Percentiles rank a stretch among this genome's conserved stretches.
Evolutionary conservation across 495 filamentous ascomycete species (phyloP).

Genomic region (Cercophora samala): DNA sequence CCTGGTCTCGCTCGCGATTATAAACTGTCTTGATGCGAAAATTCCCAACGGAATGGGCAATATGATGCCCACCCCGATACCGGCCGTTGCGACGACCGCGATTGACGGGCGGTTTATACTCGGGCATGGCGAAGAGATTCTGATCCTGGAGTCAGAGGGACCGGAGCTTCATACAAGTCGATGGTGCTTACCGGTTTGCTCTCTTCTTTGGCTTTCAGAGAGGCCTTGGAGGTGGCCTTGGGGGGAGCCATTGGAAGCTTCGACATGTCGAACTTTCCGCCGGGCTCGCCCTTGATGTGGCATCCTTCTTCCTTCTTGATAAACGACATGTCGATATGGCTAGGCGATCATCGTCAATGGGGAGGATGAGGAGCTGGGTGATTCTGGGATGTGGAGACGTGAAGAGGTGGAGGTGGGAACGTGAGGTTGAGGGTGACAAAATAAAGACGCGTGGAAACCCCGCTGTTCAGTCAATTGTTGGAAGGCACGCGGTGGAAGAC

Average conservation of each 20-base stretch:
- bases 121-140: background rate
- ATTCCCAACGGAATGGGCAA: background rate
- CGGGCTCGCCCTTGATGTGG: background rate
- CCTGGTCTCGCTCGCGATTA: background rate
- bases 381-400: background rate
- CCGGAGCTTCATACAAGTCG: background rate
- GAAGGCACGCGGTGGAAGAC: background rate
- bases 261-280: background rate
- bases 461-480: background rate
- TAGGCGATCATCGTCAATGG: too few relatives aligned
- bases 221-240: background rate
- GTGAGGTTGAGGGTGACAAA: too few relatives aligned
- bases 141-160: background rate
- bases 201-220: background rate
- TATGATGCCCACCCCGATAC: background rate
- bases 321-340: background rate
- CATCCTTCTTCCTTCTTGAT: background rate
- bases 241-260: background rate
- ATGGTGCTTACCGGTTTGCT: background rate
- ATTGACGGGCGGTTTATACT: background rate
- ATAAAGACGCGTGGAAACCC: background rate
- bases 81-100: background rate
- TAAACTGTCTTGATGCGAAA: background rate
- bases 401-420: background rate
- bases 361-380: background rate